A percentile compares a stretch with the other conserved stretches of the same genome.
phyloP scores from a whole-genome alignment of 129 eudicot genomes.

The Lonicera japonica region DNA sequence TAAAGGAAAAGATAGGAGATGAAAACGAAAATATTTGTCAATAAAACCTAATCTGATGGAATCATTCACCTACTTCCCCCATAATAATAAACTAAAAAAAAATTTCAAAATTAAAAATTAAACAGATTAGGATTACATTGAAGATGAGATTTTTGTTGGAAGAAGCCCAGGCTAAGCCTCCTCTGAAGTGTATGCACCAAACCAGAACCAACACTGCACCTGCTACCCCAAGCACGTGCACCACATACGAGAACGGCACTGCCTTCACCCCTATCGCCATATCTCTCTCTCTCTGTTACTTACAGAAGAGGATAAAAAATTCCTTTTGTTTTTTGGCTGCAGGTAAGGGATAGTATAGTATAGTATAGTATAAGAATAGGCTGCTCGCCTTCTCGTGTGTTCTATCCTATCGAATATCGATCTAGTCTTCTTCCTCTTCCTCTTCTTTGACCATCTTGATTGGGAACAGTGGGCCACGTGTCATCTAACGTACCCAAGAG shows the following conservation, averaged over 20 bases:
- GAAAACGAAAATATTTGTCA: background rate
- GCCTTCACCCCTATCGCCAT: constrained; percentile 56
- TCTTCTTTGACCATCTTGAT: too few species aligned
- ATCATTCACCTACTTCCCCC: background rate
- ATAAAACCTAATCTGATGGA: background rate
- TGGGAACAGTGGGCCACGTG: too few species aligned
- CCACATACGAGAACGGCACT: constrained; percentile 45
- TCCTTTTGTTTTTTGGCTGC: too few species aligned
- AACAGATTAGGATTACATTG: constrained; percentile 39
- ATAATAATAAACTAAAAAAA: background rate
- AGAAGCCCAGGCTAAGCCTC: constrained; percentile 88
- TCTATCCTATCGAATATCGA: too few species aligned
- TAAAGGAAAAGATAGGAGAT: too few species aligned
- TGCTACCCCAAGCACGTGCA: constrained; percentile 55
- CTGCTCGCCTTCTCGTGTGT: too few species aligned
- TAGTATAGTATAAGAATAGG: too few species aligned
- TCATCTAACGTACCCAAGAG: too few species aligned
- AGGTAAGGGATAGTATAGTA: too few species aligned
- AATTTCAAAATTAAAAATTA: background rate
- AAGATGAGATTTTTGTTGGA: constrained; percentile 78
- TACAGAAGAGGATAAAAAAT: background rate
- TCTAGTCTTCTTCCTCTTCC: too few species aligned
- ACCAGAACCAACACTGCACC: constrained; percentile 67
- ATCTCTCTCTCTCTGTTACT: constrained; percentile 1
- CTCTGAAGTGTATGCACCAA: constrained; percentile 74